Conservation (phyloP, 2,329 filamentous ascomycete genomes). For the Didymella arachidicola region DNA sequence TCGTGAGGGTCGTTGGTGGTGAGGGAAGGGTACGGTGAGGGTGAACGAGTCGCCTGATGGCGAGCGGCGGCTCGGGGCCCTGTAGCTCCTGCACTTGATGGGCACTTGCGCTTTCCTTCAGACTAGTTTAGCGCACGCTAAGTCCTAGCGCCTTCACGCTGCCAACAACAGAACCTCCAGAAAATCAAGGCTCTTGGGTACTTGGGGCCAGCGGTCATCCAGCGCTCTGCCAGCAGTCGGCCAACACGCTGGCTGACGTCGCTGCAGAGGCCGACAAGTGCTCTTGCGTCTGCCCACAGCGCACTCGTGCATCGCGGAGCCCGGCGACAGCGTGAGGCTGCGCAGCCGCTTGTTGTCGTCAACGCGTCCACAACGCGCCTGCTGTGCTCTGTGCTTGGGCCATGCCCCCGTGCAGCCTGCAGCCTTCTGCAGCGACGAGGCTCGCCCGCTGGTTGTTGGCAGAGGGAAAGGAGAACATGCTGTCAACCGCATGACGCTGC, state of each 20-base stretch:
- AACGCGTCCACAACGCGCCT: slow-evolving; percentile 16
- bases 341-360: slow-evolving; percentile 13
- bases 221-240: slow-evolving; percentile 8
- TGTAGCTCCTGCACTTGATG: not conserved
- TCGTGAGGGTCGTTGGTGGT: slow-evolving; percentile 35
- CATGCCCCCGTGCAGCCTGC: not conserved
- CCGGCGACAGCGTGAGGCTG: slow-evolving; percentile 6
- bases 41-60: slow-evolving; percentile 14
- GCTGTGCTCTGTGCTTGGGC: not conserved
- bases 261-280: slow-evolving; percentile 8
- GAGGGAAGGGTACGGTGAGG: slow-evolving; percentile 13
- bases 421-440: slow-evolving; percentile 2
- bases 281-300: slow-evolving; percentile 3
- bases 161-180: slow-evolving; percentile 6
- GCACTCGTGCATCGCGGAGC: slow-evolving; percentile 7
- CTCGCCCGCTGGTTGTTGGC: slow-evolving; percentile 10
- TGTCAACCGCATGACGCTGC: slow-evolving; percentile 2
- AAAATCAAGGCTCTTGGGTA: slow-evolving; percentile 6
- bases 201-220: not conserved
- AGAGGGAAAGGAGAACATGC: not conserved
- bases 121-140: slow-evolving; percentile 2
- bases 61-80: slow-evolving; percentile 10
- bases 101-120: slow-evolving; percentile 4
- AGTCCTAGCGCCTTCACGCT: slow-evolving; percentile 3
- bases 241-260: slow-evolving; percentile 1